Percentiles rank a stretch among this genome's conserved stretches.
phyloP scores from a whole-genome alignment of 768 basidiomycete species.

The Baorangia bicolor region DNA sequence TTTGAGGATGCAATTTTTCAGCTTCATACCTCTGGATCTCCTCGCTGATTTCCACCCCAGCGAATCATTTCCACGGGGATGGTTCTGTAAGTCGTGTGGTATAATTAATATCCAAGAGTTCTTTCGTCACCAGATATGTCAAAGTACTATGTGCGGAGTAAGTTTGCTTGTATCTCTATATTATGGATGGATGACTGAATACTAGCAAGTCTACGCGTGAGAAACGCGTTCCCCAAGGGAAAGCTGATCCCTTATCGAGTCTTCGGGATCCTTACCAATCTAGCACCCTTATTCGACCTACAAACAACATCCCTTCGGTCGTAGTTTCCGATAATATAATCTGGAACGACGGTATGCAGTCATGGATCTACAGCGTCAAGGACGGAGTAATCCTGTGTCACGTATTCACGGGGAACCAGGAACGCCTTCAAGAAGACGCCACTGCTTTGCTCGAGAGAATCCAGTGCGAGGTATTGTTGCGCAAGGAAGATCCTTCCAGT shows the following conservation, averaged over 20 bases:
- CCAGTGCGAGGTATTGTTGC: conserved; percentile 34
- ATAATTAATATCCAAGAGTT: conserved; percentile 45
- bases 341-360: conserved; percentile 35
- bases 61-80: conserved; percentile 43
- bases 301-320: conserved; percentile 14
- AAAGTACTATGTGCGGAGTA: conserved; percentile 41
- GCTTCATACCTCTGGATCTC: conserved; percentile 32
- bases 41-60: conserved; percentile 30
- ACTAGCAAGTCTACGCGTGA: conserved; percentile 7
- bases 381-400: conserved; percentile 36
- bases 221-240: conserved; percentile 11
- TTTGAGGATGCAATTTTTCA: conserved; percentile 26
- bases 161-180: not conserved
- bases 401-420: conserved; percentile 49
- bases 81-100: conserved; percentile 49
- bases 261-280: conserved; percentile 23
- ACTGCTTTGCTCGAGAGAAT: conserved; percentile 38
- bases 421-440: conserved; percentile 40
- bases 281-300: conserved; percentile 17
- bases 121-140: conserved; percentile 49
- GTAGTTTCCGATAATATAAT: conserved; percentile 7
- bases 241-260: conserved; percentile 17
- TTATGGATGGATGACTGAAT: conserved; percentile 9
- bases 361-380: conserved; percentile 24
- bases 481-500: conserved; percentile 22